Evolutionary conservation across 768 basidiomycete genomes (phyloP).

Genomic region (Boletus barrowsii): DNA sequence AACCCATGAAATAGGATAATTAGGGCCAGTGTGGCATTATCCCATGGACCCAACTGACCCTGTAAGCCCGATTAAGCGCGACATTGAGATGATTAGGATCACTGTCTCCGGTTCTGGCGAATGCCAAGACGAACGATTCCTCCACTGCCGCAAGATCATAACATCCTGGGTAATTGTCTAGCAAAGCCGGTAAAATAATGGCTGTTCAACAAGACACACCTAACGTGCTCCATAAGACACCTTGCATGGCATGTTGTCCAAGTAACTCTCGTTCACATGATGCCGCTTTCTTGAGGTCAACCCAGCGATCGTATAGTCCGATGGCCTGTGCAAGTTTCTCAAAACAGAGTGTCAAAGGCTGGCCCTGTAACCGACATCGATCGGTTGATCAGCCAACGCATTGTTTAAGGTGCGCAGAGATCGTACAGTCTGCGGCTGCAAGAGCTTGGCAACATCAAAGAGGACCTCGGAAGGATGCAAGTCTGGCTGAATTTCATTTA

Average conservation of each 20-base stretch:
- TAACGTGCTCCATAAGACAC: slow-evolving; percentile 65
- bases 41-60: slow-evolving; percentile 39
- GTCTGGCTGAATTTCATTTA: slow-evolving; percentile 75
- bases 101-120: slow-evolving; percentile 54
- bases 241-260: slow-evolving; percentile 71
- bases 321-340: slow-evolving; percentile 63
- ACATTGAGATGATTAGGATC: slow-evolving; percentile 62
- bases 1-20: slow-evolving; percentile 8
- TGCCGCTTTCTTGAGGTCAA: slow-evolving; percentile 51
- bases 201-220: slow-evolving; percentile 40
- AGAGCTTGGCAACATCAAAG: slow-evolving; percentile 73
- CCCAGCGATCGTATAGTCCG: slow-evolving; percentile 70
- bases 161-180: slow-evolving; percentile 50
- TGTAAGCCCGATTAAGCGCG: slow-evolving; percentile 64
- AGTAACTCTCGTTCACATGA: slow-evolving; percentile 61
- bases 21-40: neutral
- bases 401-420: neutral
- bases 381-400: slow-evolving; percentile 5
- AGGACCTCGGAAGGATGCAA: slow-evolving; percentile 75
- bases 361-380: slow-evolving; percentile 45
- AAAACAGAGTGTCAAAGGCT: slow-evolving; percentile 68
- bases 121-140: slow-evolving; percentile 67
- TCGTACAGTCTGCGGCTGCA: slow-evolving; percentile 60
- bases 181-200: neutral
- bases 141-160: slow-evolving; percentile 60